These are phyloP conservation scores for Malbranchea cinnamomea DNA, from an alignment of 2,329 filamentous ascomycete species.

Conservation along the genomic window DNA sequence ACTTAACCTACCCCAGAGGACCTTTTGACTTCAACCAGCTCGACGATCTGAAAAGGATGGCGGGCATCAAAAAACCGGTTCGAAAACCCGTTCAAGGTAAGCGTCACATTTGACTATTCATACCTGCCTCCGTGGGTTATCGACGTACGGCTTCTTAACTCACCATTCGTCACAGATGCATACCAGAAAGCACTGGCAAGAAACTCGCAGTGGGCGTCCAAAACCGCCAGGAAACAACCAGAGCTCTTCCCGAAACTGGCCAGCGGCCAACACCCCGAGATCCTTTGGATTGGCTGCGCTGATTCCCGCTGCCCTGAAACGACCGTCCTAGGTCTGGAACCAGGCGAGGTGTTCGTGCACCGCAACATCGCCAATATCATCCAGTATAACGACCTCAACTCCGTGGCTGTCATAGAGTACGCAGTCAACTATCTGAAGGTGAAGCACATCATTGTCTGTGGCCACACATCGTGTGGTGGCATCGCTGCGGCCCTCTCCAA, in stretches of 20 bases:
- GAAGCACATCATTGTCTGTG: slow-evolving; percentile 55
- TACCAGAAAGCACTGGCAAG: too few species aligned
- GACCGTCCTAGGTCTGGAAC: slow-evolving; percentile 19
- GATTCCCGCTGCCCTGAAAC: slow-evolving; percentile 21
- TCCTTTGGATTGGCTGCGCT: slow-evolving; percentile 36
- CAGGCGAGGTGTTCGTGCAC: slow-evolving; percentile 21
- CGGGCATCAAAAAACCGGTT: too few species aligned
- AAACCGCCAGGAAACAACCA: slow-evolving; percentile 44
- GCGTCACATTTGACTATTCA: too few species aligned
- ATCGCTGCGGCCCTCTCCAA: slow-evolving; percentile 47
- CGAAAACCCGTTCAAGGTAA: too few species aligned
- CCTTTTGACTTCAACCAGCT: too few species aligned
- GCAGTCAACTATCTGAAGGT: slow-evolving; percentile 31
- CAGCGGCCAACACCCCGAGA: slow-evolving; percentile 53
- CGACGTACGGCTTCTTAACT: too few species aligned
- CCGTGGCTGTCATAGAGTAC: slow-evolving; percentile 20
- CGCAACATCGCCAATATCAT: slow-evolving; percentile 22
- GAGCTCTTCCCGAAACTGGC: slow-evolving; percentile 50
- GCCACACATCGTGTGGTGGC: slow-evolving; percentile 55
- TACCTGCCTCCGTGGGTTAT: too few species aligned
- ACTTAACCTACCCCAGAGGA: too few species aligned
- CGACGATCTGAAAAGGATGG: too few species aligned
- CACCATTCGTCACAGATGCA: too few species aligned
- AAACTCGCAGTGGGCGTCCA: slow-evolving; percentile 51
- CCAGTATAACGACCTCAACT: slow-evolving; percentile 17